These are phyloP conservation scores for Penicillium flavigenum DNA, from an alignment of 495 filamentous ascomycete genomes.

Conservation along the genomic window DNA sequence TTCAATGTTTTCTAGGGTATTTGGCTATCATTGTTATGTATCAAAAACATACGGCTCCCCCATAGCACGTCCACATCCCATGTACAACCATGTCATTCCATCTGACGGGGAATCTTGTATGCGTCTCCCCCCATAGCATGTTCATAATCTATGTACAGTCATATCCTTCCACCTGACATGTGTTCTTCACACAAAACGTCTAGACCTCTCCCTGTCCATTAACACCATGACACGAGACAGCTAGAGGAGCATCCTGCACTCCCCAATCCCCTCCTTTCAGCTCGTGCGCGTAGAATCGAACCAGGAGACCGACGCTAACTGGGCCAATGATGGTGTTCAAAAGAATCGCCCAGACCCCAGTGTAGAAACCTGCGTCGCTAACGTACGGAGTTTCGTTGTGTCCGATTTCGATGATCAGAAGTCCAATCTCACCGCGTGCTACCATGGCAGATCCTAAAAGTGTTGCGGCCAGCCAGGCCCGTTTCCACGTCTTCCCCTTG, in stretches of 20 bases:
- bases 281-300: conserved; percentile 33
- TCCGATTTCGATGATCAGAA: conserved; percentile 69
- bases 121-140: too few relatives aligned
- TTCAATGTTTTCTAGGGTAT: not conserved
- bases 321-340: conserved; percentile 75
- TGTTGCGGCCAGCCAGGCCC: conserved; percentile 49
- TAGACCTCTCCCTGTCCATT: not conserved
- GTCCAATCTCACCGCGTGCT: conserved; percentile 74
- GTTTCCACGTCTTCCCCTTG: conserved; percentile 7
- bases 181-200: not conserved
- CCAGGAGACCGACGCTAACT: conserved; percentile 59
- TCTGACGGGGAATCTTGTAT: too few relatives aligned
- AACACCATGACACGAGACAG: not conserved
- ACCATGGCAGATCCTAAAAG: conserved; percentile 64
- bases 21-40: not conserved
- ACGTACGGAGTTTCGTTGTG: conserved; percentile 41
- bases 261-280: conserved; percentile 34
- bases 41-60: not conserved
- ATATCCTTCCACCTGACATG: not conserved
- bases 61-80: not conserved
- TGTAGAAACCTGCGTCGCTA: conserved; percentile 51
- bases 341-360: conserved; percentile 71
- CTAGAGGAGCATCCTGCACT: conserved; percentile 11
- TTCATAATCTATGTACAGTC: not conserved
- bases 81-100: not conserved